Evolutionary conservation across 768 basidiomycete genomes (phyloP).

Genomic region (Termitomyces titanicus): DNA sequence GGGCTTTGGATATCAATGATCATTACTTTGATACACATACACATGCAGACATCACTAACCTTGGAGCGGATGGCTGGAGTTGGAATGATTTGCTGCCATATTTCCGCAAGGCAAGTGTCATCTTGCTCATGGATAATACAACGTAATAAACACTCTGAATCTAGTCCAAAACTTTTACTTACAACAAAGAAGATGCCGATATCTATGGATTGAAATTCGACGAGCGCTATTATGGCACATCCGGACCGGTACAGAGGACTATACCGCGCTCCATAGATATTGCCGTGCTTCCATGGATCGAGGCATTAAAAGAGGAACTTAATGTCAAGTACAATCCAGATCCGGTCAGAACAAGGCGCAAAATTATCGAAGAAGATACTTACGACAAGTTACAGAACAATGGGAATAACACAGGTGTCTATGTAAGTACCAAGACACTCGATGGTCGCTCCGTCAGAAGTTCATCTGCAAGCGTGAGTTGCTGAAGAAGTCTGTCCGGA

Average conservation of each 20-base stretch:
- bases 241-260: background rate
- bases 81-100: background rate
- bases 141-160: background rate
- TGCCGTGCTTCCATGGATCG: background rate
- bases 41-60: background rate
- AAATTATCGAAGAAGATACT: no score
- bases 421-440: background rate
- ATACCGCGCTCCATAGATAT: background rate
- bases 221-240: background rate
- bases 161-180: background rate
- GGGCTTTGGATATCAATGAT: background rate
- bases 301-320: background rate
- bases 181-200: background rate
- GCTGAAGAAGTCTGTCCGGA: background rate
- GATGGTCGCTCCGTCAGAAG: background rate
- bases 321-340: no score
- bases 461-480: background rate
- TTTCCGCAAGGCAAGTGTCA: background rate
- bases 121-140: background rate
- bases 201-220: background rate
- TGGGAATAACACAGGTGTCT: background rate
- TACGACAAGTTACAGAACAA: background rate
- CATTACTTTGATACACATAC: background rate
- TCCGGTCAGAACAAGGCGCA: no score
- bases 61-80: background rate